Evolutionary conservation across 2,329 filamentous ascomycete genomes (phyloP), one percentile per base, ranked within the genome.

Genomic region (Diaporthe citriasiana): DNA sequence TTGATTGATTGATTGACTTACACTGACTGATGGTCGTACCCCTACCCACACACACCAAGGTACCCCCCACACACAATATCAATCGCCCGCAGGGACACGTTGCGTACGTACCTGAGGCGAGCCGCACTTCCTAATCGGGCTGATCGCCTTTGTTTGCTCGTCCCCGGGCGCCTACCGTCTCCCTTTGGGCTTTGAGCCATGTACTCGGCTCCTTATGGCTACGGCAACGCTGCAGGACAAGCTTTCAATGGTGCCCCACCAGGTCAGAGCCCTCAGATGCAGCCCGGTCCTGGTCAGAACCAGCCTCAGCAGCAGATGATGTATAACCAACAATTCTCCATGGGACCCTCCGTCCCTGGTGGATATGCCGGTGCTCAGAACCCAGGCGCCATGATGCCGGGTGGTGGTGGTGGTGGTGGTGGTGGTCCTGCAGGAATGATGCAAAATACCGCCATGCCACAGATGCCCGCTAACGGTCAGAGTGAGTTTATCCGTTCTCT

Each of bases 271-370:
- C 81, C 82, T 81, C 85, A 84, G 78, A 81, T 86, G 82, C 86
- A 87, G 80, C 85, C 84, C 76, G 84, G 83, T 76, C 80, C 81
- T 73, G 81, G 81, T 77, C 82, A 84, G 80, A 81, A 78, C 70
- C 83, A 84, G 77, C 83, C 82, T 73, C 87, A 88, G 79, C 87
- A 87, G 81, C 87, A 87, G 81, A 87, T 89, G 84, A 90, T 91
- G 88, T 91, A 89, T 82, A 89, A 89, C 80, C 88, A 89, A 80
- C 89, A 89, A 82, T 90, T 88, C 78, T 83, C 86, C 78, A 89
- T 91, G 87, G 84, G 83, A 71, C 83, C 85, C 73, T 88, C 89
- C n/a, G 63, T 68, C 13, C 47, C 63, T 79, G 84, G 83, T 74
- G 83, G 81, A 76, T 90, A 89, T 78, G 84, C 84, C 66, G 85